phyloP scores from a whole-genome alignment of 1,284 basidiomycete species.

The Abortiporus biennis region DNA sequence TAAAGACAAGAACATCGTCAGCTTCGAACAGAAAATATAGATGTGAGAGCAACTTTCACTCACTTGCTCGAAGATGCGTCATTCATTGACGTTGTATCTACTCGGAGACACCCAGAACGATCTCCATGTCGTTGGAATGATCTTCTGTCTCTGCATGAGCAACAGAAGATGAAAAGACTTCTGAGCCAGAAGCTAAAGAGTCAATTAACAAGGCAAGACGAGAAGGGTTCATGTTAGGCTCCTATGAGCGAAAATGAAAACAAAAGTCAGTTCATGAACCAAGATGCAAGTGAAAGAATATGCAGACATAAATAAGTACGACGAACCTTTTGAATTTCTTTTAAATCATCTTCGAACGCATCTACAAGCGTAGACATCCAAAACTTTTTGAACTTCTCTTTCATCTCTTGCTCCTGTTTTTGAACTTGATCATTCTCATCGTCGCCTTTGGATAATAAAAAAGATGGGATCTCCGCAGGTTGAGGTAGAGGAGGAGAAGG shows the following conservation, averaged over 20 bases:
- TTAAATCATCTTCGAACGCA: slow-evolving; percentile 71
- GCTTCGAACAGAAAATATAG: too few relatives aligned
- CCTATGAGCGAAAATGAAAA: slow-evolving; percentile 44
- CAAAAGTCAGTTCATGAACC: not conserved
- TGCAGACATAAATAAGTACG: not conserved
- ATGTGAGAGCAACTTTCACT: too few relatives aligned
- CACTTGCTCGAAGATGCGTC: not conserved
- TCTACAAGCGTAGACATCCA: slow-evolving; percentile 79
- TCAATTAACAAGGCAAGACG: slow-evolving; percentile 68
- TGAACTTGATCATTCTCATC: slow-evolving; percentile 22
- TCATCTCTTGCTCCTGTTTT: slow-evolving; percentile 45
- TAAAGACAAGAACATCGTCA: too few relatives aligned
- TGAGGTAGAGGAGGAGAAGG: slow-evolving; percentile 38
- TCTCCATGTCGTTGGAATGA: slow-evolving; percentile 46
- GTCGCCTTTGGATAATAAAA: slow-evolving; percentile 31
- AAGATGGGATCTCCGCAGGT: slow-evolving; percentile 48
- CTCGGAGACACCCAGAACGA: slow-evolving; percentile 26
- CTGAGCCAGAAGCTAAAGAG: slow-evolving; percentile 69
- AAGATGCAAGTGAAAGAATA: not conserved
- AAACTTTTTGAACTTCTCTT: slow-evolving; percentile 65
- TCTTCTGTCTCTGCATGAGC: slow-evolving; percentile 8
- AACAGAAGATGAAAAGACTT: slow-evolving; percentile 54
- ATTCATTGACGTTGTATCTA: not conserved
- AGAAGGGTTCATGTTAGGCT: slow-evolving; percentile 61
- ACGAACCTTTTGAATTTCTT: slow-evolving; percentile 67